These are phyloP conservation scores for Puccinia triticina DNA, from an alignment of 1,284 basidiomycete species.

Conservation along the genomic window DNA sequence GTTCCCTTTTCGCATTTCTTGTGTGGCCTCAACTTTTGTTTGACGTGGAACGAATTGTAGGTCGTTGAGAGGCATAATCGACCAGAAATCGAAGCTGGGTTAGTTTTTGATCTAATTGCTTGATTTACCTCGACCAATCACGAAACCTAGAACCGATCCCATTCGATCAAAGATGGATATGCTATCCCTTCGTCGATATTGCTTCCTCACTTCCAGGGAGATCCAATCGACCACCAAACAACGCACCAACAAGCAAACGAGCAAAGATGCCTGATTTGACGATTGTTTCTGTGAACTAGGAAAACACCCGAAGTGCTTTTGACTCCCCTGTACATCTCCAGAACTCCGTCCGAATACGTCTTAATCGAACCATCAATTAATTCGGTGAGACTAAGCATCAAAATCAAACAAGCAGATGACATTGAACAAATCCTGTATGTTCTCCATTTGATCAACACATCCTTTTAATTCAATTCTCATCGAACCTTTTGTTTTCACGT, in stretches of 20 bases:
- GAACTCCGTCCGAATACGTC: constrained; percentile 95
- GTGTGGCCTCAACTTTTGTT: background rate
- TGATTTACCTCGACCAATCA: background rate
- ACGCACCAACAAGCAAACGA: background rate
- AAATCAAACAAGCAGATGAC: constrained; percentile 99
- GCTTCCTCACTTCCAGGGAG: background rate
- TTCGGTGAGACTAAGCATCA: constrained; percentile 92
- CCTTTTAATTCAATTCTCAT: background rate
- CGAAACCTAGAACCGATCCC: background rate
- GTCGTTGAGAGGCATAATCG: constrained; percentile 96
- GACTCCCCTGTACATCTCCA: constrained; percentile 86
- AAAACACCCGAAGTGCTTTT: constrained; percentile 91
- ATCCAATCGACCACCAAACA: background rate
- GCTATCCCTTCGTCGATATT: background rate
- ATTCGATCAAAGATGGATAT: background rate
- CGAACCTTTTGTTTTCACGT: background rate
- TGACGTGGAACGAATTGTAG: constrained; percentile 61
- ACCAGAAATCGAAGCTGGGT: constrained; percentile 87
- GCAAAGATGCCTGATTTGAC: background rate
- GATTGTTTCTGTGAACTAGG: constrained; percentile 62
- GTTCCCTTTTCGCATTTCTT: constrained; percentile 17
- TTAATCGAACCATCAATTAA: constrained; percentile 96
- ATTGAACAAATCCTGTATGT: constrained; percentile 91
- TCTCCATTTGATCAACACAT: background rate
- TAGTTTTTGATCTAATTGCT: constrained; percentile 57